These are phyloP conservation scores for Penicillium sp. DNA, from an alignment of 2,329 filamentous ascomycete genomes.

Conservation along the genomic window DNA sequence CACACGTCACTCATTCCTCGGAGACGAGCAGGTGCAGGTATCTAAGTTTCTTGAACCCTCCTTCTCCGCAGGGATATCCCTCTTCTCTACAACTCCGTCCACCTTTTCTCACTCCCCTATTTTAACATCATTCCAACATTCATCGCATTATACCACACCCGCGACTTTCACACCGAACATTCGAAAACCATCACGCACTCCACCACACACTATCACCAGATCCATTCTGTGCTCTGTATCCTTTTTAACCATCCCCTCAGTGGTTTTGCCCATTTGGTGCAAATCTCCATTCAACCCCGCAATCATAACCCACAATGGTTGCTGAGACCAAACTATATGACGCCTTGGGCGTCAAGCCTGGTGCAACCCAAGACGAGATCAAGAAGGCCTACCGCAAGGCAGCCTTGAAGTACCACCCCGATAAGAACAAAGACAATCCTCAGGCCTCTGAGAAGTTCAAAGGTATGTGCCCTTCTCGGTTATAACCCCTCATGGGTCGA, in stretches of 20 bases:
- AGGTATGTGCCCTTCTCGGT: constrained; percentile 39
- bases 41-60: constrained; percentile 3
- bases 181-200: constrained; percentile 19
- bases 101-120: constrained; percentile 1
- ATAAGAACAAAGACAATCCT: constrained; percentile 95
- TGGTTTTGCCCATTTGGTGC: neutral
- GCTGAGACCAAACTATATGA: constrained; percentile 96
- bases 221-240: constrained; percentile 3
- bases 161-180: constrained; percentile 24
- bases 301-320: constrained; percentile 60
- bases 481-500: neutral
- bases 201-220: neutral
- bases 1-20: constrained; percentile 30
- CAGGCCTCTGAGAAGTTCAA: constrained; percentile 91
- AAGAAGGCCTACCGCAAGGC: constrained; percentile 85
- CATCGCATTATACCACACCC: neutral
- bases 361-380: constrained; percentile 85
- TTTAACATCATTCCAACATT: neutral
- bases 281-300: constrained; percentile 12
- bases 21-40: constrained; percentile 8
- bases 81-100: neutral
- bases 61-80: neutral
- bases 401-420: constrained; percentile 87
- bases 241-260: constrained; percentile 7
- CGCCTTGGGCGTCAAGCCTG: constrained; percentile 69